These are phyloP conservation scores for Phtheirospermum japonicum DNA, from an alignment of 257 asterid genomes.

Conservation along the genomic window DNA sequence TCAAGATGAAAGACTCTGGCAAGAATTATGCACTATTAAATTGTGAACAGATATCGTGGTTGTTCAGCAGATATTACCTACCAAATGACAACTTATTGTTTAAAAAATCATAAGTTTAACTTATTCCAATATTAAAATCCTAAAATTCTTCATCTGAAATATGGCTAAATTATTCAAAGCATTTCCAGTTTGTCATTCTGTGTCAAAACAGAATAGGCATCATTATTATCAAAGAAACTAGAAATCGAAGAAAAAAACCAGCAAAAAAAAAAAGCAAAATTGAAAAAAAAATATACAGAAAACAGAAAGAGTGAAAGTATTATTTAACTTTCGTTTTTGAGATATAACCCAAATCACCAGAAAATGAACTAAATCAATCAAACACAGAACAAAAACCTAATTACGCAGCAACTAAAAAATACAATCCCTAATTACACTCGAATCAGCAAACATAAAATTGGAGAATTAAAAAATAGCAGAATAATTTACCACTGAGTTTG, in stretches of 20 bases:
- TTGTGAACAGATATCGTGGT: conserved; percentile 5
- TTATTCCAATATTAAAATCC: conserved; percentile 1
- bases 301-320: neutral
- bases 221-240: conserved; percentile 4
- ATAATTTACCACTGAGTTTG: conserved; percentile 49
- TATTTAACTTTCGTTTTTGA: neutral
- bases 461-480: conserved; percentile 3
- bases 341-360: neutral
- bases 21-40: conserved; percentile 7
- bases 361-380: neutral
- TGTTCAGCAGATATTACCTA: conserved; percentile 22
- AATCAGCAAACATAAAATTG: conserved; percentile 2
- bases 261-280: conserved; percentile 1
- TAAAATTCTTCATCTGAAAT: neutral
- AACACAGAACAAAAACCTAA: conserved; percentile 23
- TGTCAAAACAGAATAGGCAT: neutral
- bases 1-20: conserved; percentile 15
- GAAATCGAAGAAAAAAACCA: neutral
- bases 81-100: conserved; percentile 7
- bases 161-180: conserved; percentile 2
- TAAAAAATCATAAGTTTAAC: conserved; percentile 4
- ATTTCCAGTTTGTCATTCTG: conserved; percentile 2
- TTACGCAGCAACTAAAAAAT: conserved; percentile 13
- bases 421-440: conserved; percentile 1
- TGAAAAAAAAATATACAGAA: neutral